Evolutionary conservation across 2,329 filamentous ascomycete species (phyloP), one percentile per base, ranked within the genome.

Genomic region (Sodiomyces alkalinus): DNA sequence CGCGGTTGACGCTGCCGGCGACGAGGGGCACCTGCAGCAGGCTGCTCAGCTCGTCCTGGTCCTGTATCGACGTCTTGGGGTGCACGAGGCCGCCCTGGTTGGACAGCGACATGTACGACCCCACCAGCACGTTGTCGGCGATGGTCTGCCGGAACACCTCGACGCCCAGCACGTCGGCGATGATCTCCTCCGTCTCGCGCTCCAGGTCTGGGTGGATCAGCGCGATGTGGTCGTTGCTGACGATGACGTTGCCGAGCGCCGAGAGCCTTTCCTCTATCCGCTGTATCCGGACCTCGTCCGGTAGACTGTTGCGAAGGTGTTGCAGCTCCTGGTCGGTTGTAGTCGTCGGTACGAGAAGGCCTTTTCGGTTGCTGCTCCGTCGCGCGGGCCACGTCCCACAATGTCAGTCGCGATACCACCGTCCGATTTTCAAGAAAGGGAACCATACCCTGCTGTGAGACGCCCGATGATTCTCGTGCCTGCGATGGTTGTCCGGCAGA

Each of bases 301-400:
- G 90, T 41, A 98, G 74, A 33, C 80, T 85, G 58, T 98, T 96
- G 46, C 90, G 80, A 45, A 98, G 68, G 57, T 98, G 90, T 60
- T 94, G 86, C 39, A 98, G 70, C 64, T 98, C 90, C 64, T 98
- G 90, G 60, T 98, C 90, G 43, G 86, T 92, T 37, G 90, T 96
- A 34, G 78, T 83, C 31, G 87, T 96, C 35, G 90, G 90, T 32
- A 98, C 87, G 38, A 98, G 75, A 38, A 98, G 80, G 45, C 90
- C 90, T 55, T 92, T 92, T 52, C 83, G 81, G 71, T 98, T 98
- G 46, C 83, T 81, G 37, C 23, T n/a, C n/a, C n/a, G n/a, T n/a
- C n/a, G n/a, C n/a, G n/a, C n/a, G n/a, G n/a, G n/a, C 28, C 32
- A 16, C 8, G 13, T n/a, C n/a, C n/a, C n/a, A n/a, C n/a, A n/a